A percentile compares a stretch with the other conserved stretches of the same genome.
Evolutionary conservation across 1,284 basidiomycete genomes (phyloP).

Genomic region (Moesziomyces sp.): DNA sequence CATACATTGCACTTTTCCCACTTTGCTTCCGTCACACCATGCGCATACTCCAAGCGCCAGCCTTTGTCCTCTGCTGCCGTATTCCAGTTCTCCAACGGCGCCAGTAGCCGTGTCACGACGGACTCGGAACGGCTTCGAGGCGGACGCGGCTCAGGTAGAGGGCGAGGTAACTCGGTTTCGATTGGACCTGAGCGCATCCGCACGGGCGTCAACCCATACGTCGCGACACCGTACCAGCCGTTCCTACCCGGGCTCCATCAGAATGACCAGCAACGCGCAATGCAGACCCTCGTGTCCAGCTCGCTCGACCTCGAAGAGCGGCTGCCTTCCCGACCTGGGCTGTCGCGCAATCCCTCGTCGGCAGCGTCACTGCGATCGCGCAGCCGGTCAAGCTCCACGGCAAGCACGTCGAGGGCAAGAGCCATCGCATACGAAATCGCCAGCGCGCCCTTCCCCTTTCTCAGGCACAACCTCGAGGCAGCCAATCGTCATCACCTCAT

Average conservation of each 20-base stretch:
- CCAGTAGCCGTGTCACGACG: slow-evolving; percentile 21
- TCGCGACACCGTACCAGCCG: slow-evolving; percentile 32
- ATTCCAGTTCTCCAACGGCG: slow-evolving; percentile 25
- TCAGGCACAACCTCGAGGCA: slow-evolving; percentile 28
- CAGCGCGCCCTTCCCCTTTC: slow-evolving; percentile 37
- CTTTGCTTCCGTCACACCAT: slow-evolving; percentile 25
- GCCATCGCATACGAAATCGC: slow-evolving; percentile 44
- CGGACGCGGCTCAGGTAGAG: slow-evolving; percentile 9
- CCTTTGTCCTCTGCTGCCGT: slow-evolving; percentile 20
- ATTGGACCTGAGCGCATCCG: slow-evolving; percentile 19
- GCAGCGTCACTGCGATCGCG: slow-evolving; percentile 8
- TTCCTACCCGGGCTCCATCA: slow-evolving; percentile 25
- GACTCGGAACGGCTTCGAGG: slow-evolving; percentile 21
- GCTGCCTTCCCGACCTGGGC: slow-evolving; percentile 1
- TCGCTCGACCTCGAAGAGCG: slow-evolving; percentile 38
- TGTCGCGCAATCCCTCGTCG: slow-evolving; percentile 26
- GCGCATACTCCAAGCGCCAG: slow-evolving; percentile 4
- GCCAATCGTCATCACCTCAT: slow-evolving; percentile 21
- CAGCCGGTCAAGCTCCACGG: slow-evolving; percentile 27
- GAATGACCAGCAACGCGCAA: slow-evolving; percentile 24
- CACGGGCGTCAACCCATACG: slow-evolving; percentile 3
- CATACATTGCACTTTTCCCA: slow-evolving; percentile 53
- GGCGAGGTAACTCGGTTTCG: slow-evolving; percentile 18
- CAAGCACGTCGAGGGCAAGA: slow-evolving; percentile 30
- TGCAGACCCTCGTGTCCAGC: slow-evolving; percentile 20